Evolutionary conservation across 306 rosid species (phyloP).

Genomic region (Macrotyloma uniflorum): DNA sequence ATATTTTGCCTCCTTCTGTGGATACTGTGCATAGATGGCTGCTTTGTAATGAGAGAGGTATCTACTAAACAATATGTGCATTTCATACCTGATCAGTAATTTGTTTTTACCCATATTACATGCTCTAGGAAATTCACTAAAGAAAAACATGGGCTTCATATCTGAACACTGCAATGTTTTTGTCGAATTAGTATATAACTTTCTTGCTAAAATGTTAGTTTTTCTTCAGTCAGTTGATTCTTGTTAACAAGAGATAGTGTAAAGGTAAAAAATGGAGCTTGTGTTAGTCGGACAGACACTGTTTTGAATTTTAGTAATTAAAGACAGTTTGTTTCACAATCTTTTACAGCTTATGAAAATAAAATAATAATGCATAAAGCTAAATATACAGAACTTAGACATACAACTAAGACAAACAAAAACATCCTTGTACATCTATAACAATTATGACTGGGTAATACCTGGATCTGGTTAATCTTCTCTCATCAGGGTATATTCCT

Average conservation of each 20-base stretch:
- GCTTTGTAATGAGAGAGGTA: conserved; percentile 59
- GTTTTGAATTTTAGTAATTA: conserved; percentile 20
- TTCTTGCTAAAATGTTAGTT: conserved; percentile 29
- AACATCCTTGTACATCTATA: background rate
- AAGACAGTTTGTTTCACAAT: conserved; percentile 12
- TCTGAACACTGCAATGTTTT: conserved; percentile 23
- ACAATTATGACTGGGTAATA: conserved; percentile 35
- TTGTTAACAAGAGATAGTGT: conserved; percentile 24
- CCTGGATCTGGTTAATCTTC: conserved; percentile 43
- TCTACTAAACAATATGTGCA: conserved; percentile 30
- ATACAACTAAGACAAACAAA: background rate
- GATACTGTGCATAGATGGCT: conserved; percentile 72
- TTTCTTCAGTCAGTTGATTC: conserved; percentile 43
- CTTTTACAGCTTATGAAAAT: background rate
- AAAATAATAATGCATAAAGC: background rate
- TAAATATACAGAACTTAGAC: conserved; percentile 18
- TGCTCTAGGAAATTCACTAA: conserved; percentile 34
- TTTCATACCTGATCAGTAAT: conserved; percentile 18
- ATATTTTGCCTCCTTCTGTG: conserved; percentile 72
- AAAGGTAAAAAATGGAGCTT: conserved; percentile 23
- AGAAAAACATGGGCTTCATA: conserved; percentile 39
- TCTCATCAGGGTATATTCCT: conserved; percentile 23
- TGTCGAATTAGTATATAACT: conserved; percentile 13
- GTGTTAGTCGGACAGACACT: background rate
- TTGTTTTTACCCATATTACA: conserved; percentile 15